A percentile compares a stretch with the other conserved stretches of the same genome.
Evolutionary conservation across 2,329 filamentous ascomycete genomes (phyloP).

Genomic region (Verticillium zaregamsianum): DNA sequence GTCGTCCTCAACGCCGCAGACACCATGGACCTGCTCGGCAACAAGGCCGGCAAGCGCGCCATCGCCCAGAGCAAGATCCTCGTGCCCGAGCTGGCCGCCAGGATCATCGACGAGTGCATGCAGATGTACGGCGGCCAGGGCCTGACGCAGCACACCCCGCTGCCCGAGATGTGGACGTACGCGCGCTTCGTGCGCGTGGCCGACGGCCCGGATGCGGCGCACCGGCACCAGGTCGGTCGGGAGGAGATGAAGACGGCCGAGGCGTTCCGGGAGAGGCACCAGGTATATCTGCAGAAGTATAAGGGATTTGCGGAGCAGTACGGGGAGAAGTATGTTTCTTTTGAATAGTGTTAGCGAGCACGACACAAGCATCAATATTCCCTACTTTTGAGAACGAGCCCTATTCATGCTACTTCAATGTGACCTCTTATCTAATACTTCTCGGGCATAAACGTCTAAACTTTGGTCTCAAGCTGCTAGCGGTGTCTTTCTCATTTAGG

Average conservation of each 20-base stretch:
- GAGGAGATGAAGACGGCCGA: conserved; percentile 71
- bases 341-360: conserved; percentile 6
- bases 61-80: conserved; percentile 97
- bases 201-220: conserved; percentile 95
- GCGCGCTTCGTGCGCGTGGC: conserved; percentile 80
- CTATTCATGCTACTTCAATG: no score
- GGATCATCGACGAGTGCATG: conserved; percentile 91
- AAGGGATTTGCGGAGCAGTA: conserved; percentile 62
- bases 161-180: conserved; percentile 80
- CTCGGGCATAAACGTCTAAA: no score
- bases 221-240: conserved; percentile 73
- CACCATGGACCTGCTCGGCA: conserved; percentile 84
- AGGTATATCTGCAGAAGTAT: conserved; percentile 59
- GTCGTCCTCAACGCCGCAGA: conserved; percentile 91
- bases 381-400: no score
- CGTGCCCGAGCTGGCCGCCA: conserved; percentile 74
- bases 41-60: conserved; percentile 85
- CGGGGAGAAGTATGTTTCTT: conserved; percentile 30
- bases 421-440: no score
- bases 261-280: conserved; percentile 56
- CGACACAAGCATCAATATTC: no score
- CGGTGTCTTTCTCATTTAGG: no score
- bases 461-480: no score
- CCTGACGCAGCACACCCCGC: conserved; percentile 91
- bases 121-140: conserved; percentile 90